Percentiles rank a stretch among this genome's conserved stretches.
Evolutionary conservation across 768 basidiomycete species (phyloP).

Genomic region (Nidularia pulvinata): DNA sequence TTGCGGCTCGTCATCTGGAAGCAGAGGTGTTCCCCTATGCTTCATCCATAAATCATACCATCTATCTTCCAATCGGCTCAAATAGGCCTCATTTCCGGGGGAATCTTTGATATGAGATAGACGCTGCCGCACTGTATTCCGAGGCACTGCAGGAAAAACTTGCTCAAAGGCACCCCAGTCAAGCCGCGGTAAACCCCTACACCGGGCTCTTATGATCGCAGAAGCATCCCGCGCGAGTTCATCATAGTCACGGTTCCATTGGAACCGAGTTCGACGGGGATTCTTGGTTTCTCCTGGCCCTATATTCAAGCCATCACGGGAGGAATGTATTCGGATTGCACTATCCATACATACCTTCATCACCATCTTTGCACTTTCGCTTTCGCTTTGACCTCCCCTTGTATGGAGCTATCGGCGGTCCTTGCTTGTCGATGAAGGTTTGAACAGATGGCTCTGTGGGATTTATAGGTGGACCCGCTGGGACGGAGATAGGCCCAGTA

Average conservation of each 20-base stretch:
- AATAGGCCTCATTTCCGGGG: constrained; percentile 72
- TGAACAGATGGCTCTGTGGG: constrained; percentile 14
- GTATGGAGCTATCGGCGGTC: constrained; percentile 19
- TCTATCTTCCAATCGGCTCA: constrained; percentile 75
- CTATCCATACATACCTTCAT: constrained; percentile 20
- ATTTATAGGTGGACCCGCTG: constrained; percentile 25
- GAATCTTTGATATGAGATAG: constrained; percentile 58
- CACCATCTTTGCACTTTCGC: constrained; percentile 22
- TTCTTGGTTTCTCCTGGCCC: constrained; percentile 13
- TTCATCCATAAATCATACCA: constrained; percentile 82
- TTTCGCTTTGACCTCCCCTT: constrained; percentile 26
- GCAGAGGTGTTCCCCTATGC: constrained; percentile 60
- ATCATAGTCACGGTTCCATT: constrained; percentile 87
- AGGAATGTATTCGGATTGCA: not conserved
- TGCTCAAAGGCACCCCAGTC: constrained; percentile 77
- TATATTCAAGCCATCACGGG: not conserved
- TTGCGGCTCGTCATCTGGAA: constrained; percentile 71
- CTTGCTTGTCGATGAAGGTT: constrained; percentile 21
- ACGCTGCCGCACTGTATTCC: constrained; percentile 72
- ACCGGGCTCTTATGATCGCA: constrained; percentile 80
- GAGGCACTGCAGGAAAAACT: constrained; percentile 77
- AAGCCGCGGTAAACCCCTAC: constrained; percentile 55
- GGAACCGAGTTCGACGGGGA: constrained; percentile 64
- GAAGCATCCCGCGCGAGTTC: constrained; percentile 87
- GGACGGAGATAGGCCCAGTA: constrained; percentile 5